A percentile compares a stretch with the other conserved stretches of the same genome.
These are phyloP conservation scores for Lactuca saligna DNA, from an alignment of 129 eudicot genomes.

Conservation along the genomic window DNA sequence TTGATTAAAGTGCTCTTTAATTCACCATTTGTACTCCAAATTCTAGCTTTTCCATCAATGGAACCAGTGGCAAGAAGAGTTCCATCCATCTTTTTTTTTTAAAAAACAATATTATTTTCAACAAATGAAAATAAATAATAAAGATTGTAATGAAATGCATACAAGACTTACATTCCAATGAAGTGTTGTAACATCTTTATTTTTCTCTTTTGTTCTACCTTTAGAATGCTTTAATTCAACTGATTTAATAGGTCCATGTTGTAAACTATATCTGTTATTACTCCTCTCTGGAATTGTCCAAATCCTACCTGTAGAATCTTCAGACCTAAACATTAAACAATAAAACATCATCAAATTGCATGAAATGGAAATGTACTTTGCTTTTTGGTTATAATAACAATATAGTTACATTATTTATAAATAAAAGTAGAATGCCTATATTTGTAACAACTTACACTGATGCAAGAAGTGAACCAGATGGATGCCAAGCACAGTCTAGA, in stretches of 20 bases:
- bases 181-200: conserved; percentile 45
- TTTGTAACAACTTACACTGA: conserved; percentile 45
- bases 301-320: conserved; percentile 66
- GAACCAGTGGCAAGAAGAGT: conserved; percentile 67
- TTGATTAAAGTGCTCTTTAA: conserved; percentile 38
- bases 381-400: not conserved
- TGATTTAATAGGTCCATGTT: conserved; percentile 17
- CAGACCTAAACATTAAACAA: conserved; percentile 40
- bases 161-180: conserved; percentile 67
- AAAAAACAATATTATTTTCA: not conserved
- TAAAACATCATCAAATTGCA: not conserved
- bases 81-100: conserved; percentile 46
- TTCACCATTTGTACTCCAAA: conserved; percentile 55
- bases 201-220: conserved; percentile 32
- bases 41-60: conserved; percentile 56
- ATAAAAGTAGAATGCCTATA: not conserved
- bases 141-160: not conserved
- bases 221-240: conserved; percentile 45
- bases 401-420: too few species aligned
- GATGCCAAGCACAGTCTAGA: conserved; percentile 61
- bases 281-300: conserved; percentile 44
- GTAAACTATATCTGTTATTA: conserved; percentile 7
- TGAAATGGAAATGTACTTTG: not conserved
- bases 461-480: conserved; percentile 58
- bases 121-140: conserved; percentile 4